Evolutionary conservation across 164 flowering plant species (phyloP).

Genomic region (Dillenia turbinata): DNA sequence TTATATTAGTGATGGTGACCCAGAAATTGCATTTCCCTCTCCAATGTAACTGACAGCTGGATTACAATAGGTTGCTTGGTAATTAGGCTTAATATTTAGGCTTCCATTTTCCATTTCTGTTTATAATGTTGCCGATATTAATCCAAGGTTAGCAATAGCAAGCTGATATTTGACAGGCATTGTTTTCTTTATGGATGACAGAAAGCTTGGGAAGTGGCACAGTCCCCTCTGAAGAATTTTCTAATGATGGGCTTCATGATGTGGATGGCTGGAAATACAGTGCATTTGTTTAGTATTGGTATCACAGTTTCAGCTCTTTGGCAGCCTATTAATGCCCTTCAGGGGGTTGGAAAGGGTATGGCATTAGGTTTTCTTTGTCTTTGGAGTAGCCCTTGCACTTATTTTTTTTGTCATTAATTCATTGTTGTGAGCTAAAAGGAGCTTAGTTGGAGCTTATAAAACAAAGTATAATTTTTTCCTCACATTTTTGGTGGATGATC

Average conservation of each 20-base stretch:
- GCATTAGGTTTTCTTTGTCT: background rate
- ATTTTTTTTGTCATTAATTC: background rate
- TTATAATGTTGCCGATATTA: background rate
- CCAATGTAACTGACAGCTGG: too few relatives aligned
- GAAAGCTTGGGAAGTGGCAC: conserved; percentile 99
- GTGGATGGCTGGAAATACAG: conserved; percentile 99
- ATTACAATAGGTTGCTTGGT: too few relatives aligned
- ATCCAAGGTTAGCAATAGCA: too few relatives aligned
- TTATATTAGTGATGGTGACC: too few relatives aligned
- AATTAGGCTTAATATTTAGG: too few relatives aligned
- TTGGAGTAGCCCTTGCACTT: background rate
- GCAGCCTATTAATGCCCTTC: conserved; percentile 97
- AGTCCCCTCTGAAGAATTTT: conserved; percentile 91
- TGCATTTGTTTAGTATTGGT: conserved; percentile 96
- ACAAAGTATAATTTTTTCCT: background rate
- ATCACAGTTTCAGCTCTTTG: conserved; percentile 98
- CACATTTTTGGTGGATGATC: too few relatives aligned
- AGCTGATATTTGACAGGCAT: background rate
- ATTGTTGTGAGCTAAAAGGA: background rate
- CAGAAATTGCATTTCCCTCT: too few relatives aligned
- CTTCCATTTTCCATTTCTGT: background rate
- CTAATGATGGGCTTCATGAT: conserved; percentile 99
- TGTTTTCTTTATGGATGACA: conserved; percentile 25
- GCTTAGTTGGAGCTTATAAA: too few relatives aligned
- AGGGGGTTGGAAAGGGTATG: conserved; percentile 92